Conservation (phyloP, 257 asterid species). For the Hygrophila difformis region DNA sequence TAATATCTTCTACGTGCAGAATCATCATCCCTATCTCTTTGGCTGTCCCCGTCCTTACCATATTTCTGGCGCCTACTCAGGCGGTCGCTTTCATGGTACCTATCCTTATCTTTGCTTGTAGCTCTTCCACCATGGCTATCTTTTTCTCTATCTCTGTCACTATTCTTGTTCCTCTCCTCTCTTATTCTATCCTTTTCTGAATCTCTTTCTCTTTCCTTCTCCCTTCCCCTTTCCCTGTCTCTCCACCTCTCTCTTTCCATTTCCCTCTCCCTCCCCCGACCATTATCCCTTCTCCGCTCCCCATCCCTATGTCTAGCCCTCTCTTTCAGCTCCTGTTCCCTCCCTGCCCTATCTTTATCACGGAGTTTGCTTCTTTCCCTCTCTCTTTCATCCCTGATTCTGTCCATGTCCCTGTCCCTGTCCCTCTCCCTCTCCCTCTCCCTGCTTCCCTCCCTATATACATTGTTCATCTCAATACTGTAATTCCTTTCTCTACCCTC, state of each 20-base stretch:
- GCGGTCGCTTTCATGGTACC: conserved; percentile 37
- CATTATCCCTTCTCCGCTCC: conserved; percentile 30
- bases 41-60: conserved; percentile 34
- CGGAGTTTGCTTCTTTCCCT: conserved; percentile 24
- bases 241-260: conserved; percentile 22
- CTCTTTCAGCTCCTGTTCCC: conserved; percentile 24
- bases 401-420: conserved; percentile 10
- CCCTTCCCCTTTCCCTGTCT: conserved; percentile 29
- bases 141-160: conserved; percentile 24
- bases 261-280: conserved; percentile 21
- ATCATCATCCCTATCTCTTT: conserved; percentile 38
- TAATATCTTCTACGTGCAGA: conserved; percentile 47
- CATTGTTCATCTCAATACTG: conserved; percentile 39
- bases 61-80: conserved; percentile 33
- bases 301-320: conserved; percentile 30
- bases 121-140: conserved; percentile 29
- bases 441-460: conserved; percentile 47
- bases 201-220: conserved; percentile 20
- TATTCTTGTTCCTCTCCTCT: conserved; percentile 28
- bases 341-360: conserved; percentile 29
- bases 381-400: conserved; percentile 21
- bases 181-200: conserved; percentile 26
- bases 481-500: conserved; percentile 38
- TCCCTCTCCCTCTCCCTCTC: conserved; percentile 13
- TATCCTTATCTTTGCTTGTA: conserved; percentile 35